Evolutionary conservation across 345 rosid genomes (phyloP), one percentile per base, ranked within the genome.

Genomic region (Odontarrhena argentea): DNA sequence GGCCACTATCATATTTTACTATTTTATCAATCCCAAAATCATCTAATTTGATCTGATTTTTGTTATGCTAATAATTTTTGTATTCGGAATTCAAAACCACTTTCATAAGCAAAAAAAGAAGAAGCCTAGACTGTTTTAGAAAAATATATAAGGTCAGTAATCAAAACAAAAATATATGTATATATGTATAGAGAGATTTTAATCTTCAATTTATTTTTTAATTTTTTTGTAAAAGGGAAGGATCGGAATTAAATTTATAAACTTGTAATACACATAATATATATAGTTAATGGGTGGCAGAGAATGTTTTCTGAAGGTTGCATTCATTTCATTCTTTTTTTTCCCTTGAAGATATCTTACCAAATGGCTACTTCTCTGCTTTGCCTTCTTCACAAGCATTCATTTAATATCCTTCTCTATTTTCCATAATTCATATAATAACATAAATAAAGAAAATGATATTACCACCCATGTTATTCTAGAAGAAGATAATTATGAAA

Each of bases 341-440:
- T 26, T 28, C n/a, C 9, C 3, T 11, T 41, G 59, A 70, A 51
- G 46, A 69, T 48, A 60, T 67, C 44, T 57, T 9, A 54, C 69
- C 36, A 67, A 45, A 55, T 12, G 52, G 52, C 15, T 25, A 45
- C 60, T 51, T 34, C 48, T 48, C 15, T 44, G 44, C 64, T 47
- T 71, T 64, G 65, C 76, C 76, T 56, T 34, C 65, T 48, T 44
- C 60, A 55, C 65, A 71, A 70, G 75, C 69, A 63, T 54, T 70
- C 63, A 12, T 18, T 70, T 62, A 15, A 53, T 54, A 41, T 30
- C 14, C 13, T 47, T 55, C 8, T 28, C 24, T 46, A 14, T 54
- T 44, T 44, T 43, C 36, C 15, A 47, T 71, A 43, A 18, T 45
- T 18, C 63, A 15, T 11, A 14, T 25, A 2, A 2, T 13, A 38